Evolutionary conservation across 345 rosid genomes (phyloP).

Genomic region (Corymbia maculata): DNA sequence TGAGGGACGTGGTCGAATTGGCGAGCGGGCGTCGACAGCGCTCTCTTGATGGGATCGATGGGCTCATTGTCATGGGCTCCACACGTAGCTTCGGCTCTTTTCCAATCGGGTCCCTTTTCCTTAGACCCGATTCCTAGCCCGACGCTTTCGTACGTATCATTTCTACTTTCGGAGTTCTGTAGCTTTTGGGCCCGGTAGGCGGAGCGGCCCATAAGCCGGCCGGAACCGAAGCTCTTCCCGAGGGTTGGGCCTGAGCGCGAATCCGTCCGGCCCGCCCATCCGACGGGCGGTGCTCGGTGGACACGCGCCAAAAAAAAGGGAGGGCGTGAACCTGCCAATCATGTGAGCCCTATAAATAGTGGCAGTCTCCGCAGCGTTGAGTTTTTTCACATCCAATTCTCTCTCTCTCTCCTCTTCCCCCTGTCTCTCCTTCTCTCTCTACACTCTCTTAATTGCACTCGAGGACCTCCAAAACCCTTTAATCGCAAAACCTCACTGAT

Average conservation of each 20-base stretch:
- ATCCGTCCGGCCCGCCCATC: not conserved
- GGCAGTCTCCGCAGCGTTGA: not conserved
- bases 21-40: not conserved
- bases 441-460: slow-evolving; percentile 8
- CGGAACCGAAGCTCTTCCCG: not conserved
- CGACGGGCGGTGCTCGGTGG: not conserved
- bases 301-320: not conserved
- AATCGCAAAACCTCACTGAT: not conserved
- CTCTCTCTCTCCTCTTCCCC: not conserved
- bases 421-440: slow-evolving; percentile 4
- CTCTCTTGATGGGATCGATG: not conserved
- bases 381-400: not conserved
- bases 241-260: not conserved
- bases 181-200: not conserved
- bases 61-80: not conserved
- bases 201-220: not conserved
- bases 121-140: not conserved
- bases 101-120: not conserved
- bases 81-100: not conserved
- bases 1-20: no score
- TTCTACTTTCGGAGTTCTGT: no score
- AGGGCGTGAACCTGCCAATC: not conserved
- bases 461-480: slow-evolving; percentile 11
- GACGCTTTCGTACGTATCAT: not conserved
- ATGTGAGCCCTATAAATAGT: not conserved